Evolutionary conservation across 2,329 filamentous ascomycete genomes (phyloP), one percentile per base, ranked within the genome.

Genomic region (Sporothrix humicola): DNA sequence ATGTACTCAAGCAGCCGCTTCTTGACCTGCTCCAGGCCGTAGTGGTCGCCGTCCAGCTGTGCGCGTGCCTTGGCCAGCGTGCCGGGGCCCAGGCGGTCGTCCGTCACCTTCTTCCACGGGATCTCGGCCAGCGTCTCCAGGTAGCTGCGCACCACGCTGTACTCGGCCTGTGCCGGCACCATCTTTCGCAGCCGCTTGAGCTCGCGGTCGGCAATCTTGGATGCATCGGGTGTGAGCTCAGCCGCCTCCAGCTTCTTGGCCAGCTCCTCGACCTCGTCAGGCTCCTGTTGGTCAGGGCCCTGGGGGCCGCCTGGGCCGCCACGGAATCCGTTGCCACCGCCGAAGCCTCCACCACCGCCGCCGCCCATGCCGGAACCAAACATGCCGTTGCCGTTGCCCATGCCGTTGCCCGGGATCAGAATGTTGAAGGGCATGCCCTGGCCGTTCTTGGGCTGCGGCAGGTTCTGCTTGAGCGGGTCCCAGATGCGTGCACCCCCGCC

Each of bases 1-100:
- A 99, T 87, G 80, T 99, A 99, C 81, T 98, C 97, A 5, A 99
- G 87, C 26, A 99, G 83, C 59, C 96, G 89, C 87, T 97, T 98
- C 89, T 99, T 99, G 79, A 99, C 95, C 82, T 95, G 97, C 75
- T 98, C 94, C 15, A 99, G 85, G 0, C 96, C 96, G 78, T 98
- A 98, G 81, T 99, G 96, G 79, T 99, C 96, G 76, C 97, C 91
- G 79, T 99, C 94, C 6, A 99, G 88, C 81, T 98, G 96, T 82
- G 94, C 93, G 72, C 94, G 90, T 7, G 96, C 96, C 77, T 88
- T 88, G 74, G 88, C 86, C 73, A 98, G 82, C 0, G 95, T 98
- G 10, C 94, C 91, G 0, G 89, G 88, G 8, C 95, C 94, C 2
- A 99, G 88, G 46, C 94, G 90, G 79, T 98, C 95, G 75, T 96